These are phyloP conservation scores for Fusarium pseudograminearum DNA, from an alignment of 2,329 filamentous ascomycete species.

Conservation along the genomic window DNA sequence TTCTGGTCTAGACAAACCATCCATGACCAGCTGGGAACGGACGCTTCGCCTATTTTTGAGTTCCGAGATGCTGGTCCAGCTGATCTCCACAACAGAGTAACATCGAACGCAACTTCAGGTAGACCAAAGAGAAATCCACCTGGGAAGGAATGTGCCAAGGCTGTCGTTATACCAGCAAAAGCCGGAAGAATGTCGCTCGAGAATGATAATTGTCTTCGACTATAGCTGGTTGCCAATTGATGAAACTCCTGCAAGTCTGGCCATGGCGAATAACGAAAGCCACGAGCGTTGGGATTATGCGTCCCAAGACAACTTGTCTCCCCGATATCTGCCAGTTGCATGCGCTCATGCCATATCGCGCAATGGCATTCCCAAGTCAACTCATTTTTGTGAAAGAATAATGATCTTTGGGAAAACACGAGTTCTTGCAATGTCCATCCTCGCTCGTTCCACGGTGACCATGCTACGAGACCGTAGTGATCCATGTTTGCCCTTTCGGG, in stretches of 20 bases:
- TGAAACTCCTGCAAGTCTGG: background rate
- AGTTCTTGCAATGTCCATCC: slow-evolving; percentile 4
- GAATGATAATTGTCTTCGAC: background rate
- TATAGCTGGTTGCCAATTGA: background rate
- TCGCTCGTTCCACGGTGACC: background rate
- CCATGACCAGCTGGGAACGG: background rate
- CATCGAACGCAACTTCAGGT: background rate
- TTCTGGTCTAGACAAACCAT: background rate
- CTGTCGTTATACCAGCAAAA: background rate
- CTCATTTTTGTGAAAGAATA: background rate
- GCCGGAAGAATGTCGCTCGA: background rate
- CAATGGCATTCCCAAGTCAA: background rate
- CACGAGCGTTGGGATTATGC: background rate
- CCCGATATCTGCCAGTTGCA: background rate
- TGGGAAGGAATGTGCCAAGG: background rate
- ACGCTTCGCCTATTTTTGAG: background rate
- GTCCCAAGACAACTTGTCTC: background rate
- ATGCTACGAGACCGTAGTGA: background rate
- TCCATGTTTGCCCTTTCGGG: background rate
- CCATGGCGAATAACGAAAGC: background rate
- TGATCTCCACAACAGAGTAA: background rate
- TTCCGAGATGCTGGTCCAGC: background rate
- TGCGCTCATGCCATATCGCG: background rate
- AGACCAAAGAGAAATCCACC: background rate
- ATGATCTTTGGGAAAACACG: background rate